phyloP scores from a whole-genome alignment of 2,329 filamentous ascomycete species.

The Boeremia exigua region DNA sequence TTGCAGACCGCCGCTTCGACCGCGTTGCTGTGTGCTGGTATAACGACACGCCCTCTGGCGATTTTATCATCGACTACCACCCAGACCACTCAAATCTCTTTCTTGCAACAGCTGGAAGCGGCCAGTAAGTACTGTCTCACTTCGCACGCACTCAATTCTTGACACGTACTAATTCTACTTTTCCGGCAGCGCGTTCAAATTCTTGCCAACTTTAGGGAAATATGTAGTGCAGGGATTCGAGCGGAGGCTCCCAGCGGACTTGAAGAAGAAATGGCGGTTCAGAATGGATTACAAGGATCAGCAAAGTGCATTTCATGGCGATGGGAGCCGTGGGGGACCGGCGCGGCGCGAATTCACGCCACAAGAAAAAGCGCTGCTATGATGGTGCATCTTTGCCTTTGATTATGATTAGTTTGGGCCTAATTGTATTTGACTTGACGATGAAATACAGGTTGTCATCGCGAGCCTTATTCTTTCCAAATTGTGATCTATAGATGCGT shows the following conservation, averaged over 20 bases:
- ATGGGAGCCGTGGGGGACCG: constrained; percentile 23
- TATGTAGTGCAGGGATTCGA: constrained; percentile 6
- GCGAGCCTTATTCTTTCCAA: no score
- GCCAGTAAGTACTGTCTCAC: constrained; percentile 51
- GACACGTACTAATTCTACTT: not conserved
- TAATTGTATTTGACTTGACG: no score
- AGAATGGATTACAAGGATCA: constrained; percentile 9
- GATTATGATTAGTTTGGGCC: no score
- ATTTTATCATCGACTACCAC: constrained; percentile 75
- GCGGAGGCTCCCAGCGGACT: constrained; percentile 3
- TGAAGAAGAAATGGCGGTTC: constrained; percentile 17
- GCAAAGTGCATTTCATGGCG: constrained; percentile 11
- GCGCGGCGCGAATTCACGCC: constrained; percentile 11
- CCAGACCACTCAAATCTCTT: constrained; percentile 66
- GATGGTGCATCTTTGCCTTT: not conserved
- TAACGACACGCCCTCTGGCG: constrained; percentile 72
- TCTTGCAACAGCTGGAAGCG: constrained; percentile 67
- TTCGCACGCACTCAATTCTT: not conserved
- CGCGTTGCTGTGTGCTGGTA: constrained; percentile 76
- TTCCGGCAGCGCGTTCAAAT: not conserved
- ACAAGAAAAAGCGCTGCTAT: constrained; percentile 13
- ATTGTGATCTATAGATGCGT: no score
- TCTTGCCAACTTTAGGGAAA: not conserved
- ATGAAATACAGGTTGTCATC: no score
- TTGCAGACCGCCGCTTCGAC: constrained; percentile 66